Base-by-base conservation (phyloP, 208 protist species). In the Trypanosoma cruzi region DNA sequence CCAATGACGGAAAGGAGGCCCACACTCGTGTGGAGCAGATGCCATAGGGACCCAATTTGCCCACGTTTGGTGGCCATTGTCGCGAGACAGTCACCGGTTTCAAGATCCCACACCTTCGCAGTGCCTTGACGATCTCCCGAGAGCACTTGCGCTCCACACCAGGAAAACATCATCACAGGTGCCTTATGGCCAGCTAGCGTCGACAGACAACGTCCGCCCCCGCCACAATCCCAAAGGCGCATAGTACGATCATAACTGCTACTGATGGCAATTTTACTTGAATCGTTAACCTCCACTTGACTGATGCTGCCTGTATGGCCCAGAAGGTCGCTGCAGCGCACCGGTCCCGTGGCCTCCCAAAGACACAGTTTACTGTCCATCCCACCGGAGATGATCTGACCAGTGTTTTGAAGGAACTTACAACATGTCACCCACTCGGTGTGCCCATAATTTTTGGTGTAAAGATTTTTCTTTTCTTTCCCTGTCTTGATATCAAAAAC, bases 291-390 rank as follows among this genome's bases (percentile, higher is more conserved):
- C 18, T 95, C 85, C 7, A 96, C 80, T 56, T 95, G 81, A 56
- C 84, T 90, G 46, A 96, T 86, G 68, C 85, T 94, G 37, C 80
- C 82, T 2, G 78, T 91, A 71, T 96, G 92, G 13, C 86, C 92
- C 1, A 93, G 75, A 1, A 97, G 67, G 53, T 97, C 90, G 13
- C 73, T 73, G 75, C 92, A 97, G 16, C 90, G 81, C 4, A 77
- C 81, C 3, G 77, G 74, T 0, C 81, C 77, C 4, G 57, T 55
- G 8, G 57, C 36, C 54, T 81, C 72, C 92, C 92, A 97, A n/a
- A 97, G 74, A 68, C 92, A 97, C 65, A 97, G 65, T 77, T 96
- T 96, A 50, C 79, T 89, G 75, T 97, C 92, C 92, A 95, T 95
- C 14, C 90, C 92, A 18, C 92, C 92, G 3, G 88, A 94, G 28